Base-by-base conservation (phyloP, 495 filamentous ascomycete species). In the Cenococcum geophilum region DNA sequence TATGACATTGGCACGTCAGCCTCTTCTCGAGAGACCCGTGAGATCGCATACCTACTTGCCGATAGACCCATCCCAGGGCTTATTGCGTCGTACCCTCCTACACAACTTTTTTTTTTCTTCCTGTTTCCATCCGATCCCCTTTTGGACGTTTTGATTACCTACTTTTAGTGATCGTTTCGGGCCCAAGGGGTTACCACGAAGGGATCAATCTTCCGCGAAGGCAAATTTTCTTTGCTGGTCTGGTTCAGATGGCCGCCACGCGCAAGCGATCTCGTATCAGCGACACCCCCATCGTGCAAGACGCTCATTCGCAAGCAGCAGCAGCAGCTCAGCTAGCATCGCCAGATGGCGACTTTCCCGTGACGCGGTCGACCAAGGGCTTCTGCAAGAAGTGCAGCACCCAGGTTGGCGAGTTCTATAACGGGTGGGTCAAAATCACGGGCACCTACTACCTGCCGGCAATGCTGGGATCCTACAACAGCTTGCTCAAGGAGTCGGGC, bases 361-460 rank as follows among this genome's bases (percentile, higher is more conserved):
- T 8, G 9, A 20, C 61, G 43, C 6, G 21, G 12, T 65, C 66
- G 10, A 67, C 67, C n/a, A 59, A 21, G 42, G 68, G 25, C 62
- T 37, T 60, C 25, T 72, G 70, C 65, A 59, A 50, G 51, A 53
- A 35, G 18, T 72, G 70, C 64, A 49, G 40, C 18, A 34, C 53
- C 18, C n/a, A 16, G 16, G 55, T 71, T 21, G 70, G 62, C 58
- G 61, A 68, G 21, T 72, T 68, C 68, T 70, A 59, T 55, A 71
- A 72, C 47, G 51, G 55, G 36, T 72, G 60, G 60, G 51, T 47
- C 55, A 47, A 59, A 59, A 55, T 70, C 61, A 71, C 70, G 56
- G 50, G 58, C 45, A 64, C 63, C 35, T 72, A 71, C 53, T 72
- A 63, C 48, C 58, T 72, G 52, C 70, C 70, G 8, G 52, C 66